A percentile compares a stretch with the other conserved stretches of the same genome.
Conservation (phyloP, 164 flowering plant genomes). For the Taxillus chinensis region DNA sequence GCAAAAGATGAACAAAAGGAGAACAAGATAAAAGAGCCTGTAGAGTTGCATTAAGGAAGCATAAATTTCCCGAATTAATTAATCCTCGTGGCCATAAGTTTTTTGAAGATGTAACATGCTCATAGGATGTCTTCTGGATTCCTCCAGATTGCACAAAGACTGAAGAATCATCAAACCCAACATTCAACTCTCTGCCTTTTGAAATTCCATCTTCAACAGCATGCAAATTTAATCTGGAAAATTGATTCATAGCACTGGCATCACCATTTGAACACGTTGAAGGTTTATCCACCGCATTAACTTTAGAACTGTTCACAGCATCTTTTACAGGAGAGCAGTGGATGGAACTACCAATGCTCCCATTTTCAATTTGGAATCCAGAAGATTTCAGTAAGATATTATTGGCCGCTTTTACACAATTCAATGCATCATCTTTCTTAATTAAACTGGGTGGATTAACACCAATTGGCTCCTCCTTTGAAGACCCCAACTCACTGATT, state of each 20-base stretch:
- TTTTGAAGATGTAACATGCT: conserved; percentile 11
- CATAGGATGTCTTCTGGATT: conserved; percentile 19
- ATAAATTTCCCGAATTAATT: conserved; percentile 79
- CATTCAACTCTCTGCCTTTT: conserved; percentile 12
- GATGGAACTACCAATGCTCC: conserved; percentile 12
- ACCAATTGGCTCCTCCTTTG: conserved; percentile 15
- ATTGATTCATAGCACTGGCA: conserved; percentile 12
- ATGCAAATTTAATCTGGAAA: conserved; percentile 11
- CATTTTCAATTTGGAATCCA: conserved; percentile 31
- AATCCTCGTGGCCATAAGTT: conserved; percentile 69
- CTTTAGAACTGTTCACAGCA: conserved; percentile 17
- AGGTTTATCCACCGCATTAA: conserved; percentile 10
- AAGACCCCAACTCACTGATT: conserved; percentile 14
- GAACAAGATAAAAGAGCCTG: conserved; percentile 93
- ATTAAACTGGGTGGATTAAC: conserved; percentile 9
- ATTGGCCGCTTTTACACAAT: conserved; percentile 8
- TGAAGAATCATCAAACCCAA: conserved; percentile 11
- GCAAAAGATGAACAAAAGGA: conserved; percentile 75
- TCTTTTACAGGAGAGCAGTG: conserved; percentile 14
- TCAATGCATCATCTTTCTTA: conserved; percentile 10
- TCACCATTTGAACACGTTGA: conserved; percentile 15
- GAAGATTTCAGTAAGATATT: conserved; percentile 8
- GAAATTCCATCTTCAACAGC: conserved; percentile 19
- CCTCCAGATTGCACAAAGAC: conserved; percentile 11
- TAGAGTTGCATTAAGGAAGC: conserved; percentile 92